A percentile compares a stretch with the other conserved stretches of the same genome.
These are phyloP conservation scores for Gaillardinia entomophila DNA, from an alignment of 805 yeast genomes.

Conservation along the genomic window DNA sequence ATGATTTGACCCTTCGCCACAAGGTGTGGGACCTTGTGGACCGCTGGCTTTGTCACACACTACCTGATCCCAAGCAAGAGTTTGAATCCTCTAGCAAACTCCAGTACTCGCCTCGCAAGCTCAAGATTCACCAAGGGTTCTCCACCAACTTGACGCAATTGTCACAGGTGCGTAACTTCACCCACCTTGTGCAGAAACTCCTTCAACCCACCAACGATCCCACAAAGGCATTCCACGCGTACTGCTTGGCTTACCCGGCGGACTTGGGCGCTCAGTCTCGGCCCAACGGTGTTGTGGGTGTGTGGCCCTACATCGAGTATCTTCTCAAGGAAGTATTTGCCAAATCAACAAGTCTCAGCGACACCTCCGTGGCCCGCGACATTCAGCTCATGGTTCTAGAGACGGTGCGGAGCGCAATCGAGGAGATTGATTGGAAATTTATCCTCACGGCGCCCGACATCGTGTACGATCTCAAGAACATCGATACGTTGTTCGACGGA, in stretches of 20 bases:
- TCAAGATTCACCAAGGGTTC: constrained; percentile 14
- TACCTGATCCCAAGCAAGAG: too few species aligned
- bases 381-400: constrained; percentile 53
- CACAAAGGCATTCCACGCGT: constrained; percentile 21
- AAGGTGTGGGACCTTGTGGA: constrained; percentile 69
- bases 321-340: constrained; percentile 62
- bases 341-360: constrained; percentile 36
- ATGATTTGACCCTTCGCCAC: constrained; percentile 27
- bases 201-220: constrained; percentile 19
- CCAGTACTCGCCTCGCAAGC: constrained; percentile 1
- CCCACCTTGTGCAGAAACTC: constrained; percentile 45
- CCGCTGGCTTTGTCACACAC: constrained; percentile 52
- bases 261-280: constrained; percentile 60
- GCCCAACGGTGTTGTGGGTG: constrained; percentile 43
- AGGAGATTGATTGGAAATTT: constrained; percentile 36
- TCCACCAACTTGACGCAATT: constrained; percentile 42
- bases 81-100: constrained; percentile 10
- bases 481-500: constrained; percentile 13
- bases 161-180: constrained; percentile 59
- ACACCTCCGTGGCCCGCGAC: constrained; percentile 26
- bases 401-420: constrained; percentile 38
- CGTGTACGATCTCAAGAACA: constrained; percentile 17
- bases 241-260: constrained; percentile 50
- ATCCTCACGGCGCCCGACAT: constrained; percentile 44
- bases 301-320: constrained; percentile 78